Base-by-base conservation (phyloP, 2,329 filamentous ascomycete genomes). In the Lasiodiplodia sp. region DNA sequence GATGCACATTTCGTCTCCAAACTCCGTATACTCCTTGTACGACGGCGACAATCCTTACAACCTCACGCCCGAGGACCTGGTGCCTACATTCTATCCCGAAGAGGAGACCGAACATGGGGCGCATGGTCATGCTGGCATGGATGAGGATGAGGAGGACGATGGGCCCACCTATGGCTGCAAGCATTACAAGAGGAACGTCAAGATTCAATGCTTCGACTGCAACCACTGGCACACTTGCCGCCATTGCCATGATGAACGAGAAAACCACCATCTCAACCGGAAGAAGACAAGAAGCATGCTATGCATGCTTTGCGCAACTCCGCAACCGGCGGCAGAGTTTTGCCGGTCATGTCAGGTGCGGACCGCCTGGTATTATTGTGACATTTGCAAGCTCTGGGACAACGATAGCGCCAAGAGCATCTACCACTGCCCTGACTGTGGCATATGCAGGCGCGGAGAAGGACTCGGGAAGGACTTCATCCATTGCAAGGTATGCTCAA, bases 401-500 rank as follows among this genome's bases (percentile, higher is more conserved):
- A 94, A 98, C 75, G 92, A 97, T 73, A 88, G 89, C 67, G 90
- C 89, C 72, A 97, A 96, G 79, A 91, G 91, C 72, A 97, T 98
- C 68, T 99, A 99, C 77, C 96, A 99, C 78, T 99, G 96, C 79
- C 88, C 90, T 75, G 96, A 98, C 75, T 99, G 96, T 79, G 96
- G 96, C 4, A 97, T 99, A 70, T 99, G 96, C 78, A 88, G 96
- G 69, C 90, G 94, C 68, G 96, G 96, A 1, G 88, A 93, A 78
- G 96, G 96, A 1, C 83, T 99, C 37, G 95, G 96, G 4, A 98
- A 97, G 77, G 96, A 99, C 78, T 99, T 97, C 78, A 94, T 96
- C 76, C 96, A 99, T 80, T 99, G 96, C 91, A 96, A 97, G 88
- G 93, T 95, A 82, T 2, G 65, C 60, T 7, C 12, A 23, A 47